Evolutionary conservation across 208 protist species (phyloP).

Genomic region (Trypanosoma scelopori): DNA sequence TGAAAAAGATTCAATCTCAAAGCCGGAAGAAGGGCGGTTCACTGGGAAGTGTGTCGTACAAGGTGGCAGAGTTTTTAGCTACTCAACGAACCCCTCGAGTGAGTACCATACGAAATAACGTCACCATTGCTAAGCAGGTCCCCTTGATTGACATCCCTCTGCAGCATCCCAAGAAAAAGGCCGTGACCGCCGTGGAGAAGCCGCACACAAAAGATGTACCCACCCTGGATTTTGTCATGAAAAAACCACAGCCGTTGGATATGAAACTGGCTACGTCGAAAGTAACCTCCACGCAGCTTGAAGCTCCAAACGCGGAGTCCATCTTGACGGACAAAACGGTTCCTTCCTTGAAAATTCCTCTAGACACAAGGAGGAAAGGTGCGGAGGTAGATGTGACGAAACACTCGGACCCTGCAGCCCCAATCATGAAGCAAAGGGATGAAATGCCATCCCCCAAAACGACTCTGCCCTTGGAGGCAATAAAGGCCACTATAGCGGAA

Average conservation of each 20-base stretch:
- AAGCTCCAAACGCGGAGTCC: conserved; percentile 5
- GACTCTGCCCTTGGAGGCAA: not conserved
- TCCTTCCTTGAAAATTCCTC: conserved; percentile 13
- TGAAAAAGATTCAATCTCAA: conserved; percentile 80
- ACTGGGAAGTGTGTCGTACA: conserved; percentile 80
- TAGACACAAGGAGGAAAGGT: not conserved
- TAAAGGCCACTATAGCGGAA: conserved; percentile 18
- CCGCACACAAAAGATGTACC: conserved; percentile 20
- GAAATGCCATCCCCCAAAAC: not conserved
- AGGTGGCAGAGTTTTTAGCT: conserved; percentile 81
- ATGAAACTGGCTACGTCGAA: conserved; percentile 6
- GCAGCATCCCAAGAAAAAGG: conserved; percentile 10
- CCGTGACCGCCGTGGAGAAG: not conserved
- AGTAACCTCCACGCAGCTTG: not conserved
- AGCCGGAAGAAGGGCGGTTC: conserved; percentile 76
- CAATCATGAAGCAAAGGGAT: not conserved
- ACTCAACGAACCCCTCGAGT: conserved; percentile 45
- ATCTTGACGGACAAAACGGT: conserved; percentile 7
- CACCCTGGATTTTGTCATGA: conserved; percentile 17
- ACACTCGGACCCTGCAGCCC: not conserved
- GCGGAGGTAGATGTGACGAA: not conserved
- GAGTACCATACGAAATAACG: conserved; percentile 9
- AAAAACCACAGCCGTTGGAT: conserved; percentile 2
- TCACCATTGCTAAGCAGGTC: conserved; percentile 50
- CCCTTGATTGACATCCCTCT: conserved; percentile 65